Evolutionary conservation across 257 asterid species (phyloP), one percentile per base, ranked within the genome.

Genomic region (Plantago ovata): DNA sequence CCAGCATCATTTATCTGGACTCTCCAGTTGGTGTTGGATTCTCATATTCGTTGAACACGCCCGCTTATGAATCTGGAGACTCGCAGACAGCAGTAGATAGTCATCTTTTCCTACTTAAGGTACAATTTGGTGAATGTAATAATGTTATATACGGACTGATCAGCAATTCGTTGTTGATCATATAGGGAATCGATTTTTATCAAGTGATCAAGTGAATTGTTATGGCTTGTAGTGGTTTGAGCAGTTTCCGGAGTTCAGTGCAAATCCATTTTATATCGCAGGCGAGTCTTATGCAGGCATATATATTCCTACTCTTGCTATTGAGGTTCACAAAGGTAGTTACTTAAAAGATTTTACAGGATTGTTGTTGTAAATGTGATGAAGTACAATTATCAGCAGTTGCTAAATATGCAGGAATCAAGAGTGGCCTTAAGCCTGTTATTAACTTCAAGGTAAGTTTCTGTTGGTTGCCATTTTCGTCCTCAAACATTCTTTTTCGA

Each of bases 231-330:
- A 83, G 87, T 83, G 92, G 92, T 74, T 83, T 16, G 60, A 69
- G 77, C 49, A 61, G 69, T 83, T 50, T 38, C 81, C 81, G 3
- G 85, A 80, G 73, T 83, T 80, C 57, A 48, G 13, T 42, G 61
- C 67, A 56, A 83, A 80, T 58, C 76, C 74, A 40, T 77, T 83
- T 65, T 83, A 77, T 40, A 36, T 83, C 6, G 21, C 78, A 10
- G 87, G 92, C 23, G 85, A 83, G 68, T 83, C 92, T 43, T 83
- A 73, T 62, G 92, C 87, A 18, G 87, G 92, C 21, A 53, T 83
- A 60, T 83, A 75, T 49, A 58, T 83, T 58, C 91, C 91, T 32
- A 83, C 91, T 50, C 84, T 83, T 53, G 83, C 76, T 36, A 68
- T 72, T 33, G 61, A 60, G 42, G 60, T 83, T 20, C 66, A 19